Base-by-base conservation (phyloP, 306 rosid species). In the Ormosia emarginata region DNA sequence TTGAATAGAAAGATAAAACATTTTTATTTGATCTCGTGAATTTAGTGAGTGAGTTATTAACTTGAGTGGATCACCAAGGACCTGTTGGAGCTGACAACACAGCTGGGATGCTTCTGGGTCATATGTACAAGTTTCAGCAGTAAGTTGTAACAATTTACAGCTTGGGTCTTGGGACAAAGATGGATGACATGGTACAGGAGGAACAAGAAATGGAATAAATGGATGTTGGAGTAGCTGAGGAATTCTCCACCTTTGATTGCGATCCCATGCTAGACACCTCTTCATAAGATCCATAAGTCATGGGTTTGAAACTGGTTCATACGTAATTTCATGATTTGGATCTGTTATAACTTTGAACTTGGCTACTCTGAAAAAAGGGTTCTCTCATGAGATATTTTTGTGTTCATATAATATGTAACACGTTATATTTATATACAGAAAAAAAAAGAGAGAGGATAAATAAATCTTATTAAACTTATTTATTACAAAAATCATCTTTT, bases 261-360 rank as follows among this genome's bases (percentile, higher is more conserved):
- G 98, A 84, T 93, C 93, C 98, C 98, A 93, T 66, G 94, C 91
- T 18, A 93, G 92, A 81, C 96, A 93, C 70, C 85, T 91, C 80
- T 88, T 91, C 98, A 93, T 90, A 44, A 93, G 88, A 78, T 93
- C 96, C 36, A 93, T 78, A 78, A 93, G 98, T 92, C 97, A 93
- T 12, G 95, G 98, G 68, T 93, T 91, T 13, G 93, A 55, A 67
- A 90, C 89, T 18, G 90, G 85, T 79, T 85, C 96, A 47, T 86
- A 91, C 5, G 66, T 67, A 61, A 93, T 93, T 78, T 90, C 90
- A 79, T 93, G 90, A 64, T 86, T 85, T 70, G 97, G 98, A 79
- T 93, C 97, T 14, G 98, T 93, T 73, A 91, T 91, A 17, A 91
- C 96, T 80, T 93, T 93, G 90, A 93, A 90, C 85, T 91, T 93